Percentiles rank a stretch among this genome's conserved stretches.
Evolutionary conservation across 129 eudicot species (phyloP).

Genomic region (Flaveria linearis): DNA sequence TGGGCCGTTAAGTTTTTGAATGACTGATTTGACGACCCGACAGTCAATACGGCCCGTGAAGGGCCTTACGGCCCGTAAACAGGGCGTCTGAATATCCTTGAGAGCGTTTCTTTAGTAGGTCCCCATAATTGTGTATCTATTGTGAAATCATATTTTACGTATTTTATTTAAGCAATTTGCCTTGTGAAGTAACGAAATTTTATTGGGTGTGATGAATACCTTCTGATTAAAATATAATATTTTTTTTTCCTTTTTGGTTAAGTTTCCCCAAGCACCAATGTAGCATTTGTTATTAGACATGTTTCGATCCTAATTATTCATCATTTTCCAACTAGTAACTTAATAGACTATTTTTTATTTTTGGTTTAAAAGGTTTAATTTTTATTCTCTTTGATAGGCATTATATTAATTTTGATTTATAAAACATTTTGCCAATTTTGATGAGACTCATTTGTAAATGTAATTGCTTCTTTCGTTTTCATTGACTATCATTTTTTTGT

Average conservation of each 20-base stretch:
- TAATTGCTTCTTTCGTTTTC: too few relatives aligned
- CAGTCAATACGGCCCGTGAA: too few relatives aligned
- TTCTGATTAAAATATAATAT: not conserved
- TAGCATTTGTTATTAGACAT: not conserved
- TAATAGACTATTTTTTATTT: not conserved
- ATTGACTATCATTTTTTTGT: too few relatives aligned
- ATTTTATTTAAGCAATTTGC: not conserved
- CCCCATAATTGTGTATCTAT: not conserved
- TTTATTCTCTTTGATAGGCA: too few relatives aligned
- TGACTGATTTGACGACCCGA: too few relatives aligned
- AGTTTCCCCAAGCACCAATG: not conserved
- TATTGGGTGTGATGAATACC: not conserved
- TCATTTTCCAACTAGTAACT: not conserved
- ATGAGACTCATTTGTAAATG: too few relatives aligned
- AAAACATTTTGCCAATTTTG: too few relatives aligned
- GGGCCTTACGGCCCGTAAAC: too few relatives aligned
- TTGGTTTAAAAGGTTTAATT: not conserved
- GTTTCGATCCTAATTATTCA: not conserved
- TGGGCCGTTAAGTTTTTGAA: too few relatives aligned
- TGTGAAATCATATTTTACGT: not conserved
- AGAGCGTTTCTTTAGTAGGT: too few relatives aligned
- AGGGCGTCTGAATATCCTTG: too few relatives aligned
- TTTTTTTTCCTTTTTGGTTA: not conserved
- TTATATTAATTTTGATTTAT: too few relatives aligned
- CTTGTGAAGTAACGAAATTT: not conserved